These are phyloP conservation scores for Lentinula aciculospora DNA, from an alignment of 768 basidiomycete species.

Conservation along the genomic window DNA sequence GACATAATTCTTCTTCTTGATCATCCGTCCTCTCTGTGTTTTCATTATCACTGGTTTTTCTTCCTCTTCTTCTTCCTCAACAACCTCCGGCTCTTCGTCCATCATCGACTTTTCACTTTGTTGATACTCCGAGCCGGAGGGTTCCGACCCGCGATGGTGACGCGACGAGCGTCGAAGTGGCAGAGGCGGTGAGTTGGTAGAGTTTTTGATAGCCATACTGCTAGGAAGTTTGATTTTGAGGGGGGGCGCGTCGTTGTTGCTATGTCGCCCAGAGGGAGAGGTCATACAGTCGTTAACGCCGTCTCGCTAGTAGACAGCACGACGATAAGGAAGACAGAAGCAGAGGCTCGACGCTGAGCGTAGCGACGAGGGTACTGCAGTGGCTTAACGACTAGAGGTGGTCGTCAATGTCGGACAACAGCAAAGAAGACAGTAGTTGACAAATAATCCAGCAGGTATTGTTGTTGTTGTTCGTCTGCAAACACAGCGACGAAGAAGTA, in stretches of 20 bases:
- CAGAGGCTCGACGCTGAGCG: no score
- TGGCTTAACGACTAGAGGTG: no score
- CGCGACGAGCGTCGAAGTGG: slow-evolving; percentile 29
- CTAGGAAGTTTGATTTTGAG: neutral
- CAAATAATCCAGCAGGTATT: neutral
- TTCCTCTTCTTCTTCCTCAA: slow-evolving; percentile 28
- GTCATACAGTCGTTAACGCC: neutral
- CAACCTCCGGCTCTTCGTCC: slow-evolving; percentile 20
- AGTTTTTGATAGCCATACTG: neutral
- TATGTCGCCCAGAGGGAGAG: neutral
- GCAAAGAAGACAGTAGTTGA: neutral
- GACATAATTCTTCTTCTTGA: slow-evolving; percentile 32
- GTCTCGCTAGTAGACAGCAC: neutral
- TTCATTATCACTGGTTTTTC: slow-evolving; percentile 16
- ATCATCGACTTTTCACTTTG: slow-evolving; percentile 40
- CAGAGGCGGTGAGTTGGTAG: neutral
- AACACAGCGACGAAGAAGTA: neutral
- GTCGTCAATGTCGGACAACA: neutral
- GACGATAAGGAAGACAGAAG: neutral
- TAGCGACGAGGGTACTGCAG: no score
- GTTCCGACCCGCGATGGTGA: slow-evolving; percentile 26
- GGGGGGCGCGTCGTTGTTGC: neutral
- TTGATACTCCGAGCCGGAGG: slow-evolving; percentile 46
- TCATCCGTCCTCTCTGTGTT: slow-evolving; percentile 34
- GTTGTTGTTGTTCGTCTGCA: neutral